phyloP scores from a whole-genome alignment of 108 stramenopile species.

The Fragilaria radians region DNA sequence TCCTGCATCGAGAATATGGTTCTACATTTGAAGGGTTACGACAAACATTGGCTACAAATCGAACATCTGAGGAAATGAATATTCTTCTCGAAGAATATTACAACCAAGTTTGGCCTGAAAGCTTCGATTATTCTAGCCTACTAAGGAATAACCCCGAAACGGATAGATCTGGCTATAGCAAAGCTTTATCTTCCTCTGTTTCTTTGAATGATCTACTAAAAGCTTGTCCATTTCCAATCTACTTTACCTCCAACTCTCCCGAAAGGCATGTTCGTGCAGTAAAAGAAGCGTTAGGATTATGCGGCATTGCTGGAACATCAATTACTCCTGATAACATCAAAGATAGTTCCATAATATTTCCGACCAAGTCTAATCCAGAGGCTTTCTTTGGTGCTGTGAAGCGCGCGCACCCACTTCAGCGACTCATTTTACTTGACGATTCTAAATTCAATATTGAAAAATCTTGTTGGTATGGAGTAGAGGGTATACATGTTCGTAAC shows the following conservation, averaged over 20 bases:
- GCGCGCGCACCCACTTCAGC: conserved; percentile 2
- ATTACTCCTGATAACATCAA: conserved; percentile 58
- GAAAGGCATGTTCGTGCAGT: conserved; percentile 50
- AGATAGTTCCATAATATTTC: conserved; percentile 16
- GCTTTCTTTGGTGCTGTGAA: conserved; percentile 41
- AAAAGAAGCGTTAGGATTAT: conserved; percentile 48
- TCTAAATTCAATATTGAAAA: conserved; percentile 8
- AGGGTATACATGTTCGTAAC: conserved; percentile 29
- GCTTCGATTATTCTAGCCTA: conserved; percentile 2
- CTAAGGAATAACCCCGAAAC: conserved; percentile 1
- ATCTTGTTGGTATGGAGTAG: conserved; percentile 17
- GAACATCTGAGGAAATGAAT: conserved; percentile 9
- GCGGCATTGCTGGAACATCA: conserved; percentile 19
- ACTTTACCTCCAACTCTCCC: conserved; percentile 78
- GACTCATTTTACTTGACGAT: conserved; percentile 28
- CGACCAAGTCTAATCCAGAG: conserved; percentile 61
- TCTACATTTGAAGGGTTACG: conserved; percentile 81
- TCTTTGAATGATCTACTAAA: conserved; percentile 34
- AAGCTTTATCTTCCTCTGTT: neutral
- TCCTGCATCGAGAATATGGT: conserved; percentile 55
- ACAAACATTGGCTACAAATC: conserved; percentile 26
- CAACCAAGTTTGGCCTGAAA: neutral
- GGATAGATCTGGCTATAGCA: conserved; percentile 9
- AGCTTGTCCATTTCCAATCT: conserved; percentile 47
- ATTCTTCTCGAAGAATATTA: conserved; percentile 1